These are phyloP conservation scores for Saccharomyces hybrid DNA, from an alignment of 1,139 yeast species.

Conservation along the genomic window DNA sequence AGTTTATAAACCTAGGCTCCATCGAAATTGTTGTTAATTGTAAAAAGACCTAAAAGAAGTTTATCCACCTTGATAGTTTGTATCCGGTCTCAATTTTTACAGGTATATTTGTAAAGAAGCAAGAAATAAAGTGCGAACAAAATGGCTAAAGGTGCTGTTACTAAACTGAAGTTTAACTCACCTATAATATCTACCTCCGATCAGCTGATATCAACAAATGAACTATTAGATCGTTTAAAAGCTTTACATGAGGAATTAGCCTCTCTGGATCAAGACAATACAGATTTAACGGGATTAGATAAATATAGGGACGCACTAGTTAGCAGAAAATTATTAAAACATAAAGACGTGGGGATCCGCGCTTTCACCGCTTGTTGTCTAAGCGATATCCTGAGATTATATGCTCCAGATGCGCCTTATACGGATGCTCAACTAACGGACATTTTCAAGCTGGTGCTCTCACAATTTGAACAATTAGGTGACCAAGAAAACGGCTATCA, in stretches of 20 bases:
- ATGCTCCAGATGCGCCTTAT: conserved; percentile 91
- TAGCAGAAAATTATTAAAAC: conserved; percentile 50
- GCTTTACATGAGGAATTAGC: conserved; percentile 55
- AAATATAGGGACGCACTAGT: conserved; percentile 46
- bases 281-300: conserved; percentile 41
- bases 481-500: conserved; percentile 60
- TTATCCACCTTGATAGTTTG: not conserved
- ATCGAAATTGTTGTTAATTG: not conserved
- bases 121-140: not conserved
- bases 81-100: not conserved
- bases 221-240: conserved; percentile 40
- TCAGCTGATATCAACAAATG: conserved; percentile 52
- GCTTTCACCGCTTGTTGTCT: conserved; percentile 68
- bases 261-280: conserved; percentile 52
- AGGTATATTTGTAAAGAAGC: not conserved
- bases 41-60: not conserved
- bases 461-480: conserved; percentile 52
- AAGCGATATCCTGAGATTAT: conserved; percentile 66
- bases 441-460: conserved; percentile 55
- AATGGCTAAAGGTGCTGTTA: not conserved
- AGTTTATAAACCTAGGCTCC: not conserved
- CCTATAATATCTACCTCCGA: conserved; percentile 48
- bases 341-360: conserved; percentile 63
- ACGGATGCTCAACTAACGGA: conserved; percentile 54
- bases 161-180: conserved; percentile 38